Conservation (phyloP, 371 early-diverging fungal genomes). For the Actinomortierella ambigua region DNA sequence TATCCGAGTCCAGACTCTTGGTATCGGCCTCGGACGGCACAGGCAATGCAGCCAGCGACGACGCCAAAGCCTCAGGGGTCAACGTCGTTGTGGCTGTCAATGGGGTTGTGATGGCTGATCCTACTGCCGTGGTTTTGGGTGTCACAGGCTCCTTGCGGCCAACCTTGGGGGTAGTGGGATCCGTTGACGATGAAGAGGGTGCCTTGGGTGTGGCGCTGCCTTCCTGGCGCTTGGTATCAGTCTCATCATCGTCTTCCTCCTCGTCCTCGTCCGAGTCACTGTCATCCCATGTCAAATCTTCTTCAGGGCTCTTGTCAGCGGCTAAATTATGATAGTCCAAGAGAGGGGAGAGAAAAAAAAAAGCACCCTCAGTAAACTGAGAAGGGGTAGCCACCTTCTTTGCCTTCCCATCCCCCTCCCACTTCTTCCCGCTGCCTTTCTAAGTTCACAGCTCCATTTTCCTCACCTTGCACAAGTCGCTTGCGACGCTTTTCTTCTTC, state of each 20-base stretch:
- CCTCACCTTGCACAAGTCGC: conserved; percentile 42
- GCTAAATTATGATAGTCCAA: conserved; percentile 8
- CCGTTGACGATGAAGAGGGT: too few species aligned
- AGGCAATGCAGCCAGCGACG: conserved; percentile 30
- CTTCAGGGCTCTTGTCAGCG: conserved; percentile 34
- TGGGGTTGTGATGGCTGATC: conserved; percentile 7
- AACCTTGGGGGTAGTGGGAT: too few species aligned
- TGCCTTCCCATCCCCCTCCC: neutral
- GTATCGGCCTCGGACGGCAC: conserved; percentile 11
- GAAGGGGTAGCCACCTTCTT: neutral
- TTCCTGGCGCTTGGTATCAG: conserved; percentile 13
- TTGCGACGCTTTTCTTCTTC: conserved; percentile 44
- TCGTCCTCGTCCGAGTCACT: conserved; percentile 31
- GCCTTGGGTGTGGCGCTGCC: conserved; percentile 42
- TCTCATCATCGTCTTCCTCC: conserved; percentile 16
- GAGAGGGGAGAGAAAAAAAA: neutral
- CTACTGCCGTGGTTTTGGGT: conserved; percentile 12
- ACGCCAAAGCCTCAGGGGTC: conserved; percentile 38
- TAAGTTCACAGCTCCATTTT: too few species aligned
- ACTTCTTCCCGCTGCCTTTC: neutral
- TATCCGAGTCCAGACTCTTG: conserved; percentile 18
- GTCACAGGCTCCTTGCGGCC: conserved; percentile 7
- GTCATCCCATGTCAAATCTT: conserved; percentile 47
- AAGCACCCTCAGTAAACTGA: neutral
- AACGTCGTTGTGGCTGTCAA: conserved; percentile 13